Evolutionary conservation across 1,139 yeast species (phyloP).

Genomic region (Magnusiomyces paraingens): DNA sequence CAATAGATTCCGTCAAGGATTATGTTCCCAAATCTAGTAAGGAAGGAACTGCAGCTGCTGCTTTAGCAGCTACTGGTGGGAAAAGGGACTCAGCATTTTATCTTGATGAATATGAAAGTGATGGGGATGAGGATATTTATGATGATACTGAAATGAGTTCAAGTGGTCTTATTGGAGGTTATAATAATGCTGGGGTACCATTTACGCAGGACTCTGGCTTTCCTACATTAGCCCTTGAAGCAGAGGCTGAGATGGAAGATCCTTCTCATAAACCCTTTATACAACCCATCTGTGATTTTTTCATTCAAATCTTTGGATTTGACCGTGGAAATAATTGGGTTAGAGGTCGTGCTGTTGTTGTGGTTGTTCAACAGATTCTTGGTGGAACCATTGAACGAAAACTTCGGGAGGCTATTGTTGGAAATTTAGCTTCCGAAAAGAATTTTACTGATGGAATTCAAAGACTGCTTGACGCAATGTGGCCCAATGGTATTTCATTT

Average conservation of each 20-base stretch:
- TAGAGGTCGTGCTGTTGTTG: conserved; percentile 75
- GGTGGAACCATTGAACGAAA: conserved; percentile 86
- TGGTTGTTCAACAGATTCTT: conserved; percentile 74
- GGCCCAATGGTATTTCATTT: conserved; percentile 50
- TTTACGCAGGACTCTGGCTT: not conserved
- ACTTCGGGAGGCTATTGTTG: conserved; percentile 44
- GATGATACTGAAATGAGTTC: not conserved
- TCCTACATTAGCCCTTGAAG: conserved; percentile 7
- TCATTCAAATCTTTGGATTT: conserved; percentile 63
- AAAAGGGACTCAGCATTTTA: not conserved
- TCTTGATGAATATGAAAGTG: not conserved
- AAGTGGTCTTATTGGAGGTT: not conserved
- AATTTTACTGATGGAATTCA: conserved; percentile 43
- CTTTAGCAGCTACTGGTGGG: conserved; percentile 24
- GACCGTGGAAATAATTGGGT: conserved; percentile 65
- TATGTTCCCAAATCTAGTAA: not conserved
- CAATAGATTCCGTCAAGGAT: conserved; percentile 20
- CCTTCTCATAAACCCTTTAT: conserved; percentile 44
- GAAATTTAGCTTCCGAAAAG: conserved; percentile 35
- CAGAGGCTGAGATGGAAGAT: conserved; percentile 16
- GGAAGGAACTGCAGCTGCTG: conserved; percentile 23
- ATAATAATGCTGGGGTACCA: not conserved
- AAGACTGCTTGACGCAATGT: conserved; percentile 44
- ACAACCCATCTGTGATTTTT: conserved; percentile 74
- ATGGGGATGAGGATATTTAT: not conserved